A percentile compares a stretch with the other conserved stretches of the same genome.
These are phyloP conservation scores for Lasiodiplodia theobromae DNA, from an alignment of 2,329 filamentous ascomycete genomes.

Conservation along the genomic window DNA sequence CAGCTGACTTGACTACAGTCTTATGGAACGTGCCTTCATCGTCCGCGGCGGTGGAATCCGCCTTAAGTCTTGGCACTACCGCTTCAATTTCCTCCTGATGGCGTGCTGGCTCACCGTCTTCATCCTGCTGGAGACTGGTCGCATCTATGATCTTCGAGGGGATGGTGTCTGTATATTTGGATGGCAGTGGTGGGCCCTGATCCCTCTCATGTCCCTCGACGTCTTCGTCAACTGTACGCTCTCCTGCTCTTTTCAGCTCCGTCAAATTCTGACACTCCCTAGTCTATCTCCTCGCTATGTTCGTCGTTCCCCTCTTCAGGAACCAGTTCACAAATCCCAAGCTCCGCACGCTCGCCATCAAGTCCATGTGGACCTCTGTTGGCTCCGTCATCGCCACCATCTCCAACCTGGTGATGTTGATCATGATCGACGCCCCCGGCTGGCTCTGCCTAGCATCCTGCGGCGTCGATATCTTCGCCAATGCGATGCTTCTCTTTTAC, in stretches of 20 bases:
- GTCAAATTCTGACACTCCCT: neutral
- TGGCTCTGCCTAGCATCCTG: constrained; percentile 7
- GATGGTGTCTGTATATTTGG: constrained; percentile 16
- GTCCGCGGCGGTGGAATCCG: constrained; percentile 9
- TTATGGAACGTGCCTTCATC: constrained; percentile 16
- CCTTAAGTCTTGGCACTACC: constrained; percentile 9
- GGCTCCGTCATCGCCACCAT: constrained; percentile 15
- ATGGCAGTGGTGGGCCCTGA: constrained; percentile 15
- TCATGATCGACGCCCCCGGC: constrained; percentile 13
- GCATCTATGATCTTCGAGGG: neutral
- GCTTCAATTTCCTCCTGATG: constrained; percentile 20
- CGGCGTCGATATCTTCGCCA: constrained; percentile 6
- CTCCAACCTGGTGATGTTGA: constrained; percentile 3
- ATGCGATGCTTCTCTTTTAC: neutral
- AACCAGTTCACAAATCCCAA: constrained; percentile 10
- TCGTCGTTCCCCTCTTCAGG: constrained; percentile 7
- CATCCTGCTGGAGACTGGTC: constrained; percentile 6
- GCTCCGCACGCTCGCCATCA: neutral
- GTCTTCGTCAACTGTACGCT: constrained; percentile 10
- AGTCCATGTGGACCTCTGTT: neutral
- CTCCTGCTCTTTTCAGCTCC: too few species aligned
- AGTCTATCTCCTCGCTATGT: constrained; percentile 10
- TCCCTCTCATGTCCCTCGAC: constrained; percentile 14
- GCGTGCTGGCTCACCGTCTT: constrained; percentile 6
- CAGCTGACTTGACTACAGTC: neutral